These are phyloP conservation scores for Plasmopara halstedii DNA, from an alignment of 352 stramenopile species.

Conservation along the genomic window DNA sequence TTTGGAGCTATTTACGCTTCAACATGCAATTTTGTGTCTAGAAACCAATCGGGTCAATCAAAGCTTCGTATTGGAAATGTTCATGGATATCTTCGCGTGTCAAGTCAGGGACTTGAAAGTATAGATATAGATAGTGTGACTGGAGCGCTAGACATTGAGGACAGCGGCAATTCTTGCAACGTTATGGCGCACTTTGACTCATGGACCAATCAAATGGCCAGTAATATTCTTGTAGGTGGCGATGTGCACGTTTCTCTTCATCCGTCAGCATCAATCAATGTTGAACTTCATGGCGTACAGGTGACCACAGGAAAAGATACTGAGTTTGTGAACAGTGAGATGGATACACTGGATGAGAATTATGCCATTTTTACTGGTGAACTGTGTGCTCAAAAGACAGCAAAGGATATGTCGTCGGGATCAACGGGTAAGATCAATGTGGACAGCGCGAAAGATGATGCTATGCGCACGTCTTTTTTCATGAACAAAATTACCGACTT, in stretches of 20 bases:
- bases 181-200: constrained; percentile 69
- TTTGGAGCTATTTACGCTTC: constrained; percentile 74
- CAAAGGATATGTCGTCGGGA: constrained; percentile 41
- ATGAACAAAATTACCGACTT: constrained; percentile 20
- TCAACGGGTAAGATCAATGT: constrained; percentile 64
- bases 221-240: constrained; percentile 60
- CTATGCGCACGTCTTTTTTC: constrained; percentile 80
- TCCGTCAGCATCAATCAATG: constrained; percentile 39
- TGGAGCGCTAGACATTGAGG: constrained; percentile 57
- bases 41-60: constrained; percentile 15
- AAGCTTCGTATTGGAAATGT: constrained; percentile 49
- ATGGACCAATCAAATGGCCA: constrained; percentile 35
- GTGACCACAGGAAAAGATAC: constrained; percentile 35
- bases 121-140: constrained; percentile 61
- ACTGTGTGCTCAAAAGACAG: constrained; percentile 19
- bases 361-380: constrained; percentile 62
- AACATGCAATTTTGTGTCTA: constrained; percentile 37
- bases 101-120: constrained; percentile 33
- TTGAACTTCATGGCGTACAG: constrained; percentile 59
- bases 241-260: constrained; percentile 58
- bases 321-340: constrained; percentile 35
- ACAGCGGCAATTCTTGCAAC: constrained; percentile 47
- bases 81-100: constrained; percentile 60
- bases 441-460: constrained; percentile 51
- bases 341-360: constrained; percentile 70